Percentiles rank a stretch among this genome's conserved stretches.
Evolutionary conservation across 257 asterid genomes (phyloP).

Genomic region (Pogostemon cablin): DNA sequence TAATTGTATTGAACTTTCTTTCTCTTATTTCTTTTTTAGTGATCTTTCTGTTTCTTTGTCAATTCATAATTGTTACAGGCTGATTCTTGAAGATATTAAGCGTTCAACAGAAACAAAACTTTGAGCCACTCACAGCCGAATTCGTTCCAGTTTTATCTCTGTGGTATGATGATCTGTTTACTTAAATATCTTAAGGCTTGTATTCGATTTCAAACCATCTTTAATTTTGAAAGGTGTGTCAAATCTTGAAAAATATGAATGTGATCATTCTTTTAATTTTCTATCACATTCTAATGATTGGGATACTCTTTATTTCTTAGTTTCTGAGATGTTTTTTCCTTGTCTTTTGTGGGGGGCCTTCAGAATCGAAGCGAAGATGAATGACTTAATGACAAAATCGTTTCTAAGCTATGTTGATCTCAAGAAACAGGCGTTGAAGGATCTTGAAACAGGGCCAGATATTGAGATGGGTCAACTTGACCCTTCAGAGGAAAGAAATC

Average conservation of each 20-base stretch:
- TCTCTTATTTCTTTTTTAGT: background rate
- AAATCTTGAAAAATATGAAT: background rate
- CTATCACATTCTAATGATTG: background rate
- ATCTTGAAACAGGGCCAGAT: constrained; percentile 54
- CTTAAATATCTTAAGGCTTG: background rate
- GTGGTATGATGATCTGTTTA: constrained; percentile 17
- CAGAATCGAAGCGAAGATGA: constrained; percentile 62
- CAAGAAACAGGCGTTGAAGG: constrained; percentile 77
- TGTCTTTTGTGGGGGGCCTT: constrained; percentile 18
- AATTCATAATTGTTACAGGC: constrained; percentile 21
- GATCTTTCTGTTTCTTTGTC: background rate
- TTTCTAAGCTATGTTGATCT: constrained; percentile 74
- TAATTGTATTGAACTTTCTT: background rate
- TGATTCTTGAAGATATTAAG: constrained; percentile 23
- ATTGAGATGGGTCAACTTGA: constrained; percentile 72
- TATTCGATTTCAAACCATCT: background rate
- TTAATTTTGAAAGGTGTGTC: background rate
- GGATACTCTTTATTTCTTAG: background rate
- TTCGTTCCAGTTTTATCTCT: constrained; percentile 20
- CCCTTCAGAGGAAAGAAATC: constrained; percentile 55
- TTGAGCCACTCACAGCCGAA: background rate
- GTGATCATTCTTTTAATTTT: background rate
- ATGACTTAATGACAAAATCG: constrained; percentile 78
- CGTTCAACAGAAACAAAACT: background rate
- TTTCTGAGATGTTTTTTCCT: background rate